Evolutionary conservation across 768 basidiomycete species (phyloP).

Genomic region (Sporobolomyces pararoseus): DNA sequence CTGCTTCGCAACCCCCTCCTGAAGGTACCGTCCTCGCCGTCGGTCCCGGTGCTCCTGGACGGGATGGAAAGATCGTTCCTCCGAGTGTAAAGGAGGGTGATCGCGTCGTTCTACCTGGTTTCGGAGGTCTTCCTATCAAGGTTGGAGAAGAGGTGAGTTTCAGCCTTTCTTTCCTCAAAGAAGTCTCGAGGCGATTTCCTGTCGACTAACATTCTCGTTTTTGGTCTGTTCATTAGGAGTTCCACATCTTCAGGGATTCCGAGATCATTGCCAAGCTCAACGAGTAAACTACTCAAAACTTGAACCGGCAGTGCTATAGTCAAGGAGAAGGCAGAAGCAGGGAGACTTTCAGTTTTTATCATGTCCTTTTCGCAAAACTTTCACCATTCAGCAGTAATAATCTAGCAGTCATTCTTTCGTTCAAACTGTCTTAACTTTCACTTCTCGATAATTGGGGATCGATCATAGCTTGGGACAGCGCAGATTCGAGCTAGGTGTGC

Average conservation of each 20-base stretch:
- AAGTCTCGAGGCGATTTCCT: neutral
- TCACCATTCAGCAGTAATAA: no score
- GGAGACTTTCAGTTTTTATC: no score
- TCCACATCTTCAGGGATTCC: slow-evolving; percentile 84
- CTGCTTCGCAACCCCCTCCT: slow-evolving; percentile 78
- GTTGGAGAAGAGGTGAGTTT: slow-evolving; percentile 82
- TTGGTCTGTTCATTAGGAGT: slow-evolving; percentile 68
- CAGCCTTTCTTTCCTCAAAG: neutral
- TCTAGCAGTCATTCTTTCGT: no score
- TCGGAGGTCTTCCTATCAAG: slow-evolving; percentile 95
- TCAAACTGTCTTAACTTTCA: no score
- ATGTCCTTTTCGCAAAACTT: no score
- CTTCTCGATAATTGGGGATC: no score
- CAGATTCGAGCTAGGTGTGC: no score
- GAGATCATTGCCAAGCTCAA: slow-evolving; percentile 96
- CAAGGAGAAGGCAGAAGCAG: no score
- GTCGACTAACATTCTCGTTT: neutral
- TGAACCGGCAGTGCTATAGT: no score
- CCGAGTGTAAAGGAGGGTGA: slow-evolving; percentile 81
- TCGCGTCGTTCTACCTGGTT: slow-evolving; percentile 86
- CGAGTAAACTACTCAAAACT: no score
- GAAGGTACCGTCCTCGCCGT: slow-evolving; percentile 95
- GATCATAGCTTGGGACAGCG: no score
- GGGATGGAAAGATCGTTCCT: slow-evolving; percentile 71
- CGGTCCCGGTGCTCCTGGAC: slow-evolving; percentile 88